Evolutionary conservation across 1,284 basidiomycete genomes (phyloP), one percentile per base, ranked within the genome.

Genomic region (Ganoderma leucocontextum): DNA sequence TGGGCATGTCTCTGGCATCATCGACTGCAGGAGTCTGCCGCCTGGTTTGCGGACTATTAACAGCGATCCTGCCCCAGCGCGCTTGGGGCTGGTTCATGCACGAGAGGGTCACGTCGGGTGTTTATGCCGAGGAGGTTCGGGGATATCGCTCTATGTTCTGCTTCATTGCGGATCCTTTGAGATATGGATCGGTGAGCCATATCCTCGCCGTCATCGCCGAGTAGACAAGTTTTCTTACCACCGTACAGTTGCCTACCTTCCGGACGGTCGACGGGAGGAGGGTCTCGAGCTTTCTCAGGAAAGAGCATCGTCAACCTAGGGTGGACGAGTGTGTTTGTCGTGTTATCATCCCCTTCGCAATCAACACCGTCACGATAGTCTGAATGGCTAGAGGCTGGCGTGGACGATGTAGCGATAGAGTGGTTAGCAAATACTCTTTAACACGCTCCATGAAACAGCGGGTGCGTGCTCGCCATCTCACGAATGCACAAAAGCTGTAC

Each of bases 51-150:
- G 2, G 57, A 59, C 10, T 59, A 59, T 10, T 59, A 7, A 53
- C 42, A 38, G 49, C 58, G 8, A 25, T 66, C n/a, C 17, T 38
- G 17, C 62, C 29, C 7, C 44, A 47, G 44, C 39, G 58, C 22
- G 19, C 2, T 35, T 68, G 66, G 66, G 66, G 66, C 17, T 44
- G 52, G 19, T 67, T 67, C 58, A 41, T 67, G 39, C 19, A 59
- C 57, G 47, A 67, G 38, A 64, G 42, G 55, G 55, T 64, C 19
- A 39, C 63, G 7, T 47, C 33, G n/a, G 63, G 42, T 25, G 29
- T 49, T 10, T 64, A 64, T 19, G 53, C 55, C 2, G 55, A 22
- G 29, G 55, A 64, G 53, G 33, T 64, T 7, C n/a, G 2, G 25
- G 63, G 63, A 15, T 57, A 59, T 38, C 63, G 63, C n/a, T 19